Base-by-base conservation (phyloP, 805 yeast species). In the Suhomyces sp. region DNA sequence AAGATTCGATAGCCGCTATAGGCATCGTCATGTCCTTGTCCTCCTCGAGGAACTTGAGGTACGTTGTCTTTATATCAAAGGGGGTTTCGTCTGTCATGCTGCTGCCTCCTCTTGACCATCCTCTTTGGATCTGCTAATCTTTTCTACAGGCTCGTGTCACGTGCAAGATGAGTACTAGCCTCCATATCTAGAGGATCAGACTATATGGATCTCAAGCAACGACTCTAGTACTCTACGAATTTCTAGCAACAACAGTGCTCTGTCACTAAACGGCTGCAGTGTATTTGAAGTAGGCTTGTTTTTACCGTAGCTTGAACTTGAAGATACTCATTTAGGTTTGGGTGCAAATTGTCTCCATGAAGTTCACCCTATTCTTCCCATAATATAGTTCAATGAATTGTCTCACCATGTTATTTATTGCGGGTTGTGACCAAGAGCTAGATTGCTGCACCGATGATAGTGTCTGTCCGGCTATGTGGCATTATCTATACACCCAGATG, bases 1-100 rank as follows among this genome's bases (percentile, higher is more conserved):
- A 76, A 10, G 97, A 84, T 74, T 94, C 98, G 64, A 94, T 94
- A 35, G 99, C 99, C 44, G 99, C 99, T 33, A 94, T 90, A 1
- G 99, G 99, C 97, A 92, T 94, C 5, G 99, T 92, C 85, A 94
- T 89, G 53, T 94, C 98, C n/a, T 89, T 79, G 71, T 94, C 97
- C 48, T 91, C 97, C 60, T 82, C 83, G 57, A 94, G 77, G 68
- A 90, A 91, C 66, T 82, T 81, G 53, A 90, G 78, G 67, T 94
- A 94, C 0, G 93, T 83, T 60, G 83, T 78, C 46, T 86, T 90
- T 60, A 94, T 90, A 68, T 92, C 96, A 66, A 94, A 91, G 24
- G 36, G 36, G 6, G 53, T 19, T 38, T 53, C 57, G 29, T 54
- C 54, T 12, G 48, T 27, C 56, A 53, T 53, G 49, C 17, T 41